Evolutionary conservation across 2,329 filamentous ascomycete genomes (phyloP).

Genomic region (Neofusicoccum laricinum): DNA sequence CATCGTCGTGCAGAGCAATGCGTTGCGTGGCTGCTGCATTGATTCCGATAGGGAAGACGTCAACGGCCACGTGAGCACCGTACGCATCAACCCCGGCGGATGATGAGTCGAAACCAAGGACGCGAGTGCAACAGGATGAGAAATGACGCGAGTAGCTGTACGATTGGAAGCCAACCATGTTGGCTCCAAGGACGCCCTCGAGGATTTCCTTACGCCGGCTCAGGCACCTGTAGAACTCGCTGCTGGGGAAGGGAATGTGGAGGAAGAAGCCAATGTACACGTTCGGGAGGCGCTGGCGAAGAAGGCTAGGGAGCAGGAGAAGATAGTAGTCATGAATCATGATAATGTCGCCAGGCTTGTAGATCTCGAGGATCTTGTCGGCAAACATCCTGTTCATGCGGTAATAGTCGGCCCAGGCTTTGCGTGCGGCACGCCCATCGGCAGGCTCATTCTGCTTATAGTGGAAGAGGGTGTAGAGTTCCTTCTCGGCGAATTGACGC

Average conservation of each 20-base stretch:
- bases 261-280: conserved; percentile 95
- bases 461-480: conserved; percentile 89
- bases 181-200: conserved; percentile 84
- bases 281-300: conserved; percentile 80
- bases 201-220: conserved; percentile 85
- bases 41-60: conserved; percentile 93
- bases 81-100: conserved; percentile 83
- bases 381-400: conserved; percentile 91
- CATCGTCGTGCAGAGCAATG: conserved; percentile 67
- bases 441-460: conserved; percentile 93
- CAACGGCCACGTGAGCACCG: conserved; percentile 83
- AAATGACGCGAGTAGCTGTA: conserved; percentile 96
- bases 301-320: conserved; percentile 80
- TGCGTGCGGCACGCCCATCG: conserved; percentile 75
- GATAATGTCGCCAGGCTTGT: conserved; percentile 89
- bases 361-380: conserved; percentile 80
- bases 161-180: conserved; percentile 92
- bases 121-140: conserved; percentile 85
- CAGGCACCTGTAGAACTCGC: conserved; percentile 88
- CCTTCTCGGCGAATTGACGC: conserved; percentile 86
- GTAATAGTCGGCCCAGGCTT: conserved; percentile 90
- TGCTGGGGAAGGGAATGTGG: conserved; percentile 92
- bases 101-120: conserved; percentile 86
- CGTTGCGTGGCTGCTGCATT: conserved; percentile 77
- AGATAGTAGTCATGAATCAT: conserved; percentile 94